Conservation (phyloP, 1,284 basidiomycete species). For the Sutorius eximius region DNA sequence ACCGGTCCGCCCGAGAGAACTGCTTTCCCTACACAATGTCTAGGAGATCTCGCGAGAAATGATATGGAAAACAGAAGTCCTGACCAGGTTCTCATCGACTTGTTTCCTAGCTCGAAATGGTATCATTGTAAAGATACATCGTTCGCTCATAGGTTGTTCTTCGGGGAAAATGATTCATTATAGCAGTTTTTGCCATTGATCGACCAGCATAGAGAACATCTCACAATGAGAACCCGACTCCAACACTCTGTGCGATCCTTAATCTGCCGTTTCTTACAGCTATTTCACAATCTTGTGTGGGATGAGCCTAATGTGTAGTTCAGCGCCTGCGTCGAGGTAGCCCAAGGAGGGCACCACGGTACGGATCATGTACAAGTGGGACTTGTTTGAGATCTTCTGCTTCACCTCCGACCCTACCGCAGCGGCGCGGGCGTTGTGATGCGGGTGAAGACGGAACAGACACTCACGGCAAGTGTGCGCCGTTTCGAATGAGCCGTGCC, state of each 20-base stretch:
- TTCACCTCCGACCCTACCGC: neutral
- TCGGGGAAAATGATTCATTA: neutral
- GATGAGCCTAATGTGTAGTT: neutral
- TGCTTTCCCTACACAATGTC: no score
- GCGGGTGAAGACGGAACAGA: neutral
- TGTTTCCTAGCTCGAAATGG: neutral
- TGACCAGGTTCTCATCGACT: neutral
- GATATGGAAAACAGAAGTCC: neutral
- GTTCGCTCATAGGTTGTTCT: neutral
- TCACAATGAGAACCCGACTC: neutral
- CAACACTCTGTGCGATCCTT: neutral
- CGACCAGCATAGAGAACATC: neutral
- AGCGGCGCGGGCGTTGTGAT: neutral
- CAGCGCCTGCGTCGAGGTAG: neutral
- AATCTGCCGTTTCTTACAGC: neutral
- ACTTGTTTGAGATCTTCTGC: neutral
- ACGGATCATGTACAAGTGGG: neutral
- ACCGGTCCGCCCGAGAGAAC: neutral
- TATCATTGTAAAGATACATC: neutral
- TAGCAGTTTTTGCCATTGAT: neutral
- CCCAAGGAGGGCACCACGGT: neutral
- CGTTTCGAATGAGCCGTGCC: neutral
- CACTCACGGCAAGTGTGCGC: neutral
- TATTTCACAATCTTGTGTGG: neutral
- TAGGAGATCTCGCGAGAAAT: no score